phyloP scores from a whole-genome alignment of 2,329 filamentous ascomycete genomes.

The Tolypocladium sp. region DNA sequence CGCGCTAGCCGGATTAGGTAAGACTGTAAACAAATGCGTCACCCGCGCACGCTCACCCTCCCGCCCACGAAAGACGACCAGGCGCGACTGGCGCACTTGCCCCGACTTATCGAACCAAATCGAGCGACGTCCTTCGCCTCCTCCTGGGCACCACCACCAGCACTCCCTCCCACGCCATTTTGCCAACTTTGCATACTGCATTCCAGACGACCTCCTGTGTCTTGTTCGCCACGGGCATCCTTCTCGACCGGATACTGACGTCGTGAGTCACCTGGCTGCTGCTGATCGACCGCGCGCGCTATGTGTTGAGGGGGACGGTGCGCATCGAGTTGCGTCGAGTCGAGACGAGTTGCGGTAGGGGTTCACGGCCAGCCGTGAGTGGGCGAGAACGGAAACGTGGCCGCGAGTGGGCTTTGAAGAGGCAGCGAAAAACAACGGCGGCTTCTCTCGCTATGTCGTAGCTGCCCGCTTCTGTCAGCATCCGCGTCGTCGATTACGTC shows the following conservation, averaged over 20 bases:
- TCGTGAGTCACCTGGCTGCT: not conserved
- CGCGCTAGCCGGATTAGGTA: constrained; percentile 18
- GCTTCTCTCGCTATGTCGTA: not conserved
- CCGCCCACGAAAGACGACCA: constrained; percentile 4
- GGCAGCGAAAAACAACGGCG: not conserved
- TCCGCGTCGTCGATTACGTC: not conserved
- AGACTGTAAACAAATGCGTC: constrained; percentile 29
- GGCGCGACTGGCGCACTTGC: constrained; percentile 7
- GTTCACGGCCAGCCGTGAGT: not conserved
- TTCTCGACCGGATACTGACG: not conserved
- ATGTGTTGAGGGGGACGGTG: constrained; percentile 2
- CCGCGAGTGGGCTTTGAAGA: not conserved
- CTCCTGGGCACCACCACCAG: not conserved
- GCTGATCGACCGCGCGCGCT: not conserved
- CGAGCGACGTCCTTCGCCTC: constrained; percentile 3
- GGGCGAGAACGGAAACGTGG: not conserved
- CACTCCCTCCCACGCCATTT: not conserved
- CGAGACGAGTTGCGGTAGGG: not conserved
- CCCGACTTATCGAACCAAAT: constrained; percentile 5
- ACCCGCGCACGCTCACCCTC: constrained; percentile 12
- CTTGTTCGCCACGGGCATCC: not conserved
- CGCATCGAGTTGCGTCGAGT: constrained; percentile 2
- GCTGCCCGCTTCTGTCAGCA: not conserved
- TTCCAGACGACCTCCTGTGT: not conserved
- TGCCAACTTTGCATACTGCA: not conserved